These are phyloP conservation scores for Castanospermum australe DNA, from an alignment of 306 rosid genomes.

Conservation along the genomic window DNA sequence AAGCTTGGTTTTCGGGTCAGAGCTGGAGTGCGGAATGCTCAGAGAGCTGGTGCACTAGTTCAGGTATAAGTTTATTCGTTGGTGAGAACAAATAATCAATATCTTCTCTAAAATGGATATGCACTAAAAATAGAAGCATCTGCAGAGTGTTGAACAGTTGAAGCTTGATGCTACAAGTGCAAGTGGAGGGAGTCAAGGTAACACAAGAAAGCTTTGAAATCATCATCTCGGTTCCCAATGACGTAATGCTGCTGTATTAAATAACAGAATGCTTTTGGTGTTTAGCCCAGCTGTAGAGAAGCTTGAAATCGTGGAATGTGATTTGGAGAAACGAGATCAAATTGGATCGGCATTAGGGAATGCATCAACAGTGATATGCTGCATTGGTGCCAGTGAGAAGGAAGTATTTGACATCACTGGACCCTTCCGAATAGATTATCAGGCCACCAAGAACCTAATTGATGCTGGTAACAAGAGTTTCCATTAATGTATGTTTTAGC, in stretches of 20 bases:
- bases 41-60: conserved; percentile 68
- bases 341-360: conserved; percentile 71
- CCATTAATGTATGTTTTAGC: not conserved
- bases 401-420: conserved; percentile 88
- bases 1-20: conserved; percentile 91
- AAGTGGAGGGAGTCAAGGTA: conserved; percentile 60
- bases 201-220: conserved; percentile 38
- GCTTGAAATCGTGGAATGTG: conserved; percentile 98
- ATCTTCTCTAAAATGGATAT: conserved; percentile 20
- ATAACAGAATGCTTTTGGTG: conserved; percentile 79
- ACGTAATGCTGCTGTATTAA: conserved; percentile 42
- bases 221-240: conserved; percentile 12
- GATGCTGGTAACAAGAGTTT: conserved; percentile 64
- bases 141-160: conserved; percentile 84
- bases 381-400: conserved; percentile 98
- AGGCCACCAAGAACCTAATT: conserved; percentile 76
- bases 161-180: conserved; percentile 51
- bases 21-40: conserved; percentile 79
- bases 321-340: conserved; percentile 72
- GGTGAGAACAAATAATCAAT: not conserved
- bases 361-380: conserved; percentile 80
- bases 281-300: conserved; percentile 99
- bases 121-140: conserved; percentile 11
- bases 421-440: conserved; percentile 88
- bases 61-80: conserved; percentile 48